These are phyloP conservation scores for Parmelia sp. DNA, from an alignment of 495 filamentous ascomycete species.

Conservation along the genomic window DNA sequence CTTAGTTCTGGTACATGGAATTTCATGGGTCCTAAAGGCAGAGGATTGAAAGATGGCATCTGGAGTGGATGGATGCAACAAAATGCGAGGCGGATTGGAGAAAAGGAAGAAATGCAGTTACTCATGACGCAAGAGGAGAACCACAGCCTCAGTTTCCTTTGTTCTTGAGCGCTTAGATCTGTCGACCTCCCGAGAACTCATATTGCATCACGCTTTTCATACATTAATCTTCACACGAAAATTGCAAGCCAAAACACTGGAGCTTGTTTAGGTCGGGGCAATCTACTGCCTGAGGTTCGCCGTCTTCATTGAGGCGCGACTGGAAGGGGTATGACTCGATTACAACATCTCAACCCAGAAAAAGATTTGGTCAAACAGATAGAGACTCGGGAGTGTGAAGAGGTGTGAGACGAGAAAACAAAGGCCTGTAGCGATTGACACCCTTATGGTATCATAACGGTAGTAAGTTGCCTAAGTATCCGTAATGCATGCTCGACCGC, in stretches of 20 bases:
- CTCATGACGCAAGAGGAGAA: neutral
- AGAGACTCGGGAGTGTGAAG: neutral
- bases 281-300: neutral
- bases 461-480: neutral
- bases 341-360: no score
- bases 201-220: neutral
- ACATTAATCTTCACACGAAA: neutral
- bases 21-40: neutral
- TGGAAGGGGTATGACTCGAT: neutral
- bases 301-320: no score
- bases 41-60: neutral
- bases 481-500: neutral
- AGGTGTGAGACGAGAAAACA: neutral
- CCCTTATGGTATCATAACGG: neutral
- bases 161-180: no score
- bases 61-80: neutral
- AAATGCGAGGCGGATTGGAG: neutral
- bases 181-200: no score
- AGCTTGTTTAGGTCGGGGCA: neutral
- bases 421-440: neutral
- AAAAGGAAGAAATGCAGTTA: neutral
- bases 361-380: no score
- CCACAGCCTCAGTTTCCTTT: neutral
- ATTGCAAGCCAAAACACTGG: neutral
- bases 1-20: neutral